Evolutionary conservation across 805 yeast species (phyloP).

Genomic region (Ogataea neopini): DNA sequence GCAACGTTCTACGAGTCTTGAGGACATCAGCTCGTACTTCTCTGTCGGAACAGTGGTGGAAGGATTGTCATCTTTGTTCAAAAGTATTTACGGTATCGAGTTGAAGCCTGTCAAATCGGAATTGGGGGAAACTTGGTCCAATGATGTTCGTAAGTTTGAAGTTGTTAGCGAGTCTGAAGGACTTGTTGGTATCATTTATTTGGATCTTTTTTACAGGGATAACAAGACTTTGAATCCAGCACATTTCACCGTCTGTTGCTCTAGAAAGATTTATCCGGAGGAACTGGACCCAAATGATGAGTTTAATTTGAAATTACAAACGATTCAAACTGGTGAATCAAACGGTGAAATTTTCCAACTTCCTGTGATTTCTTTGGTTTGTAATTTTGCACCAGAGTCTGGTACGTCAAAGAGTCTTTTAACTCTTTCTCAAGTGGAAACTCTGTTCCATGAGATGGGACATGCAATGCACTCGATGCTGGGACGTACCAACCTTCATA

Average conservation of each 20-base stretch:
- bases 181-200: constrained; percentile 76
- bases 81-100: constrained; percentile 71
- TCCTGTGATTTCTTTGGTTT: constrained; percentile 87
- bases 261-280: constrained; percentile 69
- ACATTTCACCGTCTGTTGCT: constrained; percentile 93
- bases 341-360: constrained; percentile 64
- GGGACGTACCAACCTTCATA: constrained; percentile 87
- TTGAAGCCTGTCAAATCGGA: constrained; percentile 64
- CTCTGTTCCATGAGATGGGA: constrained; percentile 97
- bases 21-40: constrained; percentile 66
- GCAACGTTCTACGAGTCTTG: constrained; percentile 39
- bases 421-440: constrained; percentile 79
- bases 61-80: constrained; percentile 74
- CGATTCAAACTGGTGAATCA: constrained; percentile 36
- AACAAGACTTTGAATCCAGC: constrained; percentile 86
- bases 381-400: constrained; percentile 64
- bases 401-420: constrained; percentile 52
- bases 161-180: constrained; percentile 67
- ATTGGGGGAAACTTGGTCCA: constrained; percentile 85
- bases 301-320: constrained; percentile 35
- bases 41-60: constrained; percentile 84
- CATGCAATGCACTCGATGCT: constrained; percentile 98
- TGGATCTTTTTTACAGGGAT: constrained; percentile 80
- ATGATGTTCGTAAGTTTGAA: constrained; percentile 78
- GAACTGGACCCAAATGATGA: constrained; percentile 45